Base-by-base conservation (phyloP, 495 filamentous ascomycete species). In the Penicillium coffeae region DNA sequence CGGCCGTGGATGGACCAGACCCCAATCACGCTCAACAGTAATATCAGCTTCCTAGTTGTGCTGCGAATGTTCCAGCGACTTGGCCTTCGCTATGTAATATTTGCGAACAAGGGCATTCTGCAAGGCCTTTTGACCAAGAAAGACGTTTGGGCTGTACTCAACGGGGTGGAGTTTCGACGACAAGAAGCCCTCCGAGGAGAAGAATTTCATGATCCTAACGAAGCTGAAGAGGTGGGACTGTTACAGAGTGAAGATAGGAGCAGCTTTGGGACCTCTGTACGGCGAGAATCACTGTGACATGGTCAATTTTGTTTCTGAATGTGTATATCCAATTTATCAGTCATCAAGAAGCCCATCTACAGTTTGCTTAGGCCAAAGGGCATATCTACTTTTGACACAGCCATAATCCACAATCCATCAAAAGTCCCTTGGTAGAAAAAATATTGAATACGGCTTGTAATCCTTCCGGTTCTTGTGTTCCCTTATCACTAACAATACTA, bases 1-100 rank as follows among this genome's bases (percentile, higher is more conserved):
- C 75, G 92, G 12, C 90, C 89, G 5, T 98, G 92, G 91, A 95
- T 98, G 88, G 93, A 98, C 62, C 90, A 96, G 60, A 98, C 93
- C 0, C 93, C 93, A 2, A 87, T 98, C 25, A 96, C 94, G 0
- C 77, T 98, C 10, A 86, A 88, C 25, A 79, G 80, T 27, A 78
- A 84, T 36, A 80, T 79, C 41, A 85, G 77, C 41, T 80, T 97
- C 46, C 80, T 88, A 57, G 77, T 98, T 22, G 88, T 89, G 3
- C 81, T 92, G 13, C 84, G 80, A 32, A 90, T 97, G 78, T 97
- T 98, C 69, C 88, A 94, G 69, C 90, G 90, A 60, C 77, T 98
- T 6, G 93, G 93, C 15, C 66, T 98, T 36, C 79, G 92, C 30
- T 96, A 97, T 67, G 84, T 98, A 3, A 66, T 97, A 2, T 96